Evolutionary conservation across 73 alveolate genomes (phyloP), one percentile per base, ranked within the genome.

Genomic region (Paramecium biaurelia): DNA sequence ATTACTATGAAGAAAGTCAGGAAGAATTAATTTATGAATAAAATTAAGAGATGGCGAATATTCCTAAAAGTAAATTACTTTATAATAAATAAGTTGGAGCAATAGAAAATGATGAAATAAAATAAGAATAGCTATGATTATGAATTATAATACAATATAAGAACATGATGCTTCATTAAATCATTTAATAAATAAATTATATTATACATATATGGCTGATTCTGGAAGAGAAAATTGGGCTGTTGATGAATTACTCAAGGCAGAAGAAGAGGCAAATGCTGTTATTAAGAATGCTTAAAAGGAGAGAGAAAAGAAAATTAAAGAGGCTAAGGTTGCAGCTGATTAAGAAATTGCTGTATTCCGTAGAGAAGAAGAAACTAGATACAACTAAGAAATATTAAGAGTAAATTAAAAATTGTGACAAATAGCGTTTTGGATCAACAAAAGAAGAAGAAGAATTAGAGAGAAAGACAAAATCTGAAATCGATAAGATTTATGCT

Each of bases 271-370:
- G 21, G 94, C 94, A 11, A 89, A 89, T 89, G 90, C 85, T 21
- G 70, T 89, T 12, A 89, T 89, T 11, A 89, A 89, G 88, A 58
- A 68, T 32, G 94, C 94, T 21, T 56, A 89, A 70, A 70, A 76
- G 45, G 92, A 89, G 26, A 89, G 94, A 70, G 94, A 89, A 47
- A 89, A 72, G 92, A 89, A 89, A 67, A 76, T 89, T 42, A 89
- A 89, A 72, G 94, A 89, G 35, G 94, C 94, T 30, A 89, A 82
- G 42, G 74, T 82, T 70, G 94, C 94, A 70, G 94, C 94, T 23
- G 94, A 89, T 70, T 72, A 89, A 89, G 94, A 89, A 89, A 82
- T 89, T 70, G 87, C 70, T 76, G 76, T 70, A 42, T 89, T 70
- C 85, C 67, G 94, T 57, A 63, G 85, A 28, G 94, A 89, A 89